phyloP scores from a whole-genome alignment of 805 yeast genomes.

The Saccharomycopsis olivae region DNA sequence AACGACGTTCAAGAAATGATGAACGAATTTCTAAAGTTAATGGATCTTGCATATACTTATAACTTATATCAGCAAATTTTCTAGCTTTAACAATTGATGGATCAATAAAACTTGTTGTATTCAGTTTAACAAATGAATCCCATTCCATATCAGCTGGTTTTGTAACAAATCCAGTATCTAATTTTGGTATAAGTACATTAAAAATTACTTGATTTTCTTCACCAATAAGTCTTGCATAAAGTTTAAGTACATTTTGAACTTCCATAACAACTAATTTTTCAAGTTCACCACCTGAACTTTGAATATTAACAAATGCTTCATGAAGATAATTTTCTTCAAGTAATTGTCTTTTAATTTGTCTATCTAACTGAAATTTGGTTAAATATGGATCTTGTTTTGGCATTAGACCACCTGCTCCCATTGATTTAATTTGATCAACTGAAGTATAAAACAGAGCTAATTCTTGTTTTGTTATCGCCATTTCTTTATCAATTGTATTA shows the following conservation, averaged over 20 bases:
- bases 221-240: slow-evolving; percentile 59
- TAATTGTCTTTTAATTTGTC: slow-evolving; percentile 67
- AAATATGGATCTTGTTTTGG: slow-evolving; percentile 75
- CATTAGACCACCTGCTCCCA: slow-evolving; percentile 32
- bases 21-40: slow-evolving; percentile 59
- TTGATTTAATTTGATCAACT: slow-evolving; percentile 47
- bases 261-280: slow-evolving; percentile 83
- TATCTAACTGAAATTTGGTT: slow-evolving; percentile 59
- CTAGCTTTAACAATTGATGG: slow-evolving; percentile 47
- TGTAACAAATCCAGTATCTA: slow-evolving; percentile 59
- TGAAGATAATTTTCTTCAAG: slow-evolving; percentile 78
- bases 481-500: slow-evolving; percentile 60
- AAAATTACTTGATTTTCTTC: slow-evolving; percentile 66
- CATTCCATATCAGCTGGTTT: slow-evolving; percentile 80
- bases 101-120: slow-evolving; percentile 63
- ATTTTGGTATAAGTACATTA: slow-evolving; percentile 51
- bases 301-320: slow-evolving; percentile 81
- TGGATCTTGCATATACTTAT: slow-evolving; percentile 60
- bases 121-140: slow-evolving; percentile 61
- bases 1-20: slow-evolving; percentile 79
- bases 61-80: slow-evolving; percentile 47
- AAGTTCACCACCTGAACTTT: slow-evolving; percentile 77
- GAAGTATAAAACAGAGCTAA: slow-evolving; percentile 47
- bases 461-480: slow-evolving; percentile 50
- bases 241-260: slow-evolving; percentile 70